phyloP scores from a whole-genome alignment of 2,329 filamentous ascomycete genomes.

The Hymenoscyphus fraxineus region DNA sequence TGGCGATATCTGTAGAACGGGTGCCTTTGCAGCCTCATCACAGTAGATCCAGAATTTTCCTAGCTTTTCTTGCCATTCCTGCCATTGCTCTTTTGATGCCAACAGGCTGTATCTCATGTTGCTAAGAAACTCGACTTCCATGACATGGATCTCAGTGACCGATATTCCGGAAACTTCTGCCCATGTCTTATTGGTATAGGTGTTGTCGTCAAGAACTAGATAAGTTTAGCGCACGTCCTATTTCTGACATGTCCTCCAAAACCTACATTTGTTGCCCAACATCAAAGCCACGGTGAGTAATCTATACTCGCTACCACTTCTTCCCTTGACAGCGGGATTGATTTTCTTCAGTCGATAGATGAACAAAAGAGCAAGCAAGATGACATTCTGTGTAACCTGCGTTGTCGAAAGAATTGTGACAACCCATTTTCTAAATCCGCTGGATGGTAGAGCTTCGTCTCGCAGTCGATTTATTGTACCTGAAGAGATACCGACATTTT shows the following conservation, averaged over 20 bases:
- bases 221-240: constrained; percentile 24
- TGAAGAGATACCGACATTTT: constrained; percentile 45
- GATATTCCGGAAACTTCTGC: constrained; percentile 94
- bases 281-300: constrained; percentile 92
- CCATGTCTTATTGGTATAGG: constrained; percentile 99
- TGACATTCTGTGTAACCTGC: constrained; percentile 93
- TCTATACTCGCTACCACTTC: constrained; percentile 88
- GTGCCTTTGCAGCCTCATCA: constrained; percentile 29
- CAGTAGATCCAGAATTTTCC: constrained; percentile 74
- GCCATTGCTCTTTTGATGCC: constrained; percentile 82
- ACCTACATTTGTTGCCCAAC: constrained; percentile 92
- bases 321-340: constrained; percentile 85
- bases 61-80: constrained; percentile 78
- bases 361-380: constrained; percentile 84
- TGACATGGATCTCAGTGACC: constrained; percentile 93
- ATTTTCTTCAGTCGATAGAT: constrained; percentile 89
- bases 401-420: constrained; percentile 86
- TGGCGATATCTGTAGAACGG: constrained; percentile 25
- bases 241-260: not conserved
- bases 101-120: constrained; percentile 95
- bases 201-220: constrained; percentile 90
- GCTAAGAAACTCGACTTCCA: constrained; percentile 99
- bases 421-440: constrained; percentile 90
- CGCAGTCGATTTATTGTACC: constrained; percentile 51
- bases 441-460: constrained; percentile 69